Evolutionary conservation across 1,284 basidiomycete genomes (phyloP).

Genomic region (Austroboletus novae-zelandiae): DNA sequence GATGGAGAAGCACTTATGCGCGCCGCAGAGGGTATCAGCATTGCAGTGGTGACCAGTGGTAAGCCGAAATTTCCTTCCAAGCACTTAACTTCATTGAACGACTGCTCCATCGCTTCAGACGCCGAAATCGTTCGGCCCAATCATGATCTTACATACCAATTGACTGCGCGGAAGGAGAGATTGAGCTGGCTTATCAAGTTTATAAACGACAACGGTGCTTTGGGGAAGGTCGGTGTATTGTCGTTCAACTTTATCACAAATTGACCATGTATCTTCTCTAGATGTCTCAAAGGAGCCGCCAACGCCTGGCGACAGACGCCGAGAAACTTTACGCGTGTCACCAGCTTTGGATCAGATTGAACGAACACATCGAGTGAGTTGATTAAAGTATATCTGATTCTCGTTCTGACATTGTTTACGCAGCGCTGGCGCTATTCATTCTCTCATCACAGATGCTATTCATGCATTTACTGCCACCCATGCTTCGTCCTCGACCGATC

Average conservation of each 20-base stretch:
- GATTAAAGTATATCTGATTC: not conserved
- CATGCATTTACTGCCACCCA: slow-evolving; percentile 66
- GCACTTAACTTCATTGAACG: not conserved
- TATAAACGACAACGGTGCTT: slow-evolving; percentile 80
- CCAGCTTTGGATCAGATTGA: slow-evolving; percentile 84
- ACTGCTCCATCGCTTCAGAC: slow-evolving; percentile 42
- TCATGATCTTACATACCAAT: slow-evolving; percentile 79
- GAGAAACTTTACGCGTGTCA: slow-evolving; percentile 85
- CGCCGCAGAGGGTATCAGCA: slow-evolving; percentile 76
- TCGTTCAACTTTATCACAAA: not conserved
- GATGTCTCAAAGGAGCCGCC: slow-evolving; percentile 79
- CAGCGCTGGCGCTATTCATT: slow-evolving; percentile 49
- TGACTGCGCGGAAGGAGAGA: slow-evolving; percentile 73
- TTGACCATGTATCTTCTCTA: slow-evolving; percentile 32
- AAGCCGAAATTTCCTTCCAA: slow-evolving; percentile 4
- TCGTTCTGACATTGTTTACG: slow-evolving; percentile 2
- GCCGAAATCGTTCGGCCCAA: slow-evolving; percentile 70
- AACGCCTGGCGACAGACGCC: slow-evolving; percentile 79
- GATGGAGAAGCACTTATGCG: slow-evolving; percentile 80
- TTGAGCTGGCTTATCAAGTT: slow-evolving; percentile 84
- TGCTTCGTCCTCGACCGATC: slow-evolving; percentile 47
- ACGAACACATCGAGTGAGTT: slow-evolving; percentile 64
- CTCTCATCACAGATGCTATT: slow-evolving; percentile 64
- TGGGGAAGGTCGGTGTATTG: slow-evolving; percentile 57
- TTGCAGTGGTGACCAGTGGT: slow-evolving; percentile 72